These are phyloP conservation scores for Crinitomyces ghanaensis DNA, from an alignment of 805 yeast species.

Conservation along the genomic window DNA sequence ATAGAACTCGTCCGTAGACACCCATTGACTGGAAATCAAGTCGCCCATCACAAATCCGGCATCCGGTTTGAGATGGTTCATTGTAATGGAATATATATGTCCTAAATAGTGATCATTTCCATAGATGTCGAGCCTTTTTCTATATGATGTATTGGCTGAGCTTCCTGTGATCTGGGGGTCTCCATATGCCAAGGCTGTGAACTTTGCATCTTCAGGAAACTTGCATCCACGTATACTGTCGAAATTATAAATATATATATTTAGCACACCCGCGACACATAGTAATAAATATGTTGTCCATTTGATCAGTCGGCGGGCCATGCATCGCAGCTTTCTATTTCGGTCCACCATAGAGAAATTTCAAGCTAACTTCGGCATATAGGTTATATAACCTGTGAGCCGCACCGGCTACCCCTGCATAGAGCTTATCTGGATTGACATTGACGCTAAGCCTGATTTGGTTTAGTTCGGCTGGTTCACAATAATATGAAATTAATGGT, in stretches of 20 bases:
- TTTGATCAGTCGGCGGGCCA: too few species aligned
- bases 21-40: slow-evolving; percentile 90
- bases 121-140: slow-evolving; percentile 67
- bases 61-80: slow-evolving; percentile 51
- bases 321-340: too few species aligned
- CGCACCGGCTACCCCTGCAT: too few species aligned
- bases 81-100: slow-evolving; percentile 64
- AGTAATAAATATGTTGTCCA: too few species aligned
- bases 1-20: slow-evolving; percentile 72
- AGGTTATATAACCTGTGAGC: too few species aligned
- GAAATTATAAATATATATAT: slow-evolving; percentile 59
- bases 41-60: slow-evolving; percentile 91
- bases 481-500: too few species aligned
- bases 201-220: slow-evolving; percentile 26
- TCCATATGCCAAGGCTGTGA: slow-evolving; percentile 73
- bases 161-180: slow-evolving; percentile 96
- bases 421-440: too few species aligned
- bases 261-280: slow-evolving; percentile 29
- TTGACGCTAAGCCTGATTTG: too few species aligned
- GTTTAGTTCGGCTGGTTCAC: too few species aligned
- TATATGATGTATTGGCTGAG: slow-evolving; percentile 57
- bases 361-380: too few species aligned
- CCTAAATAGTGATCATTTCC: slow-evolving; percentile 89
- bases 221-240: slow-evolving; percentile 14
- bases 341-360: too few species aligned